Evolutionary conservation across 2,329 filamentous ascomycete species (phyloP).

Genomic region (Colletotrichum plurivorum): DNA sequence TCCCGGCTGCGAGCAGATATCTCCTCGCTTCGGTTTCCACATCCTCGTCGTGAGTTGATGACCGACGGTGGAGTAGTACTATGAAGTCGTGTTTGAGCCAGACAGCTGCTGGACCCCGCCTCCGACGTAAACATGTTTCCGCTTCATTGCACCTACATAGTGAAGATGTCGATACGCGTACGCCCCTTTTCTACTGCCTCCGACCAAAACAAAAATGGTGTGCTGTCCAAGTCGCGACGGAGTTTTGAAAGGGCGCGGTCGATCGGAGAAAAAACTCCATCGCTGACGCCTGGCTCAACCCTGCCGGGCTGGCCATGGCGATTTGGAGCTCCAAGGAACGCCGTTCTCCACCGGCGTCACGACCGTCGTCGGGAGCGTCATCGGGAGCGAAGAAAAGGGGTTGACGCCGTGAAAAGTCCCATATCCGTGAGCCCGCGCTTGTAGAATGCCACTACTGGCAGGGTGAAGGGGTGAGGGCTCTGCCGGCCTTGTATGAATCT

Average conservation of each 20-base stretch:
- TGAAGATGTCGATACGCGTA: constrained; percentile 1
- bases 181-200: background rate
- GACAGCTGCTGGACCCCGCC: background rate
- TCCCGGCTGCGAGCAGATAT: background rate
- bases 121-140: constrained; percentile 6
- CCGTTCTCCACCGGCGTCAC: background rate
- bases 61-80: background rate
- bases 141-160: constrained; percentile 7
- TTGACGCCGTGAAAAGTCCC: background rate
- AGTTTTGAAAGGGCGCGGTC: background rate
- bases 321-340: background rate
- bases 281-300: background rate
- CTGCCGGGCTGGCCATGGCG: background rate
- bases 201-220: background rate
- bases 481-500: background rate
- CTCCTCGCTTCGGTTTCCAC: background rate
- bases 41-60: background rate
- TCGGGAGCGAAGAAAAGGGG: constrained; percentile 5
- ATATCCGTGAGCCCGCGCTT: background rate
- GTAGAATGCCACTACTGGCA: background rate
- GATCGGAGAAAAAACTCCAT: constrained; percentile 9
- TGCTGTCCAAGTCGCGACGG: background rate
- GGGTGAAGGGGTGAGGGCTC: background rate
- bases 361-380: constrained; percentile 6
- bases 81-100: constrained; percentile 2